phyloP scores from a whole-genome alignment of 495 filamentous ascomycete genomes.

The Glonium stellatum region DNA sequence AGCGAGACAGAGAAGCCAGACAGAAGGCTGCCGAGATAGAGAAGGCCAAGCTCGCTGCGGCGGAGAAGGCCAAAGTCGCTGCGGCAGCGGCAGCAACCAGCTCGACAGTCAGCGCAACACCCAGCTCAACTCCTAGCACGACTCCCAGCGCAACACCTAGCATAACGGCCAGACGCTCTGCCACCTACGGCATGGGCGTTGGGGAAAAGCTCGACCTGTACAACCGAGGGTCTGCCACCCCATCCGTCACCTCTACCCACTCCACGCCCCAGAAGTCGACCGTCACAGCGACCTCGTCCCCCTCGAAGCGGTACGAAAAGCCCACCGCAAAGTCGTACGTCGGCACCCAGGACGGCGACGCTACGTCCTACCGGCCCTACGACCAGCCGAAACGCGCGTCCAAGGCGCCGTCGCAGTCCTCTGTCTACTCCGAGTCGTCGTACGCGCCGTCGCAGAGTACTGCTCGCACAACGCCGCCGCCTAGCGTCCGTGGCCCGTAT shows the following conservation, averaged over 20 bases:
- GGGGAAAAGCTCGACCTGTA: constrained; percentile 29
- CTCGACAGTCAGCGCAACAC: not conserved
- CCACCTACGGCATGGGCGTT: constrained; percentile 28
- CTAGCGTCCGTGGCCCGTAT: constrained; percentile 67
- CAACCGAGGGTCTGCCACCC: constrained; percentile 29
- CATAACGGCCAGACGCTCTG: constrained; percentile 29
- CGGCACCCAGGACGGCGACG: constrained; percentile 54
- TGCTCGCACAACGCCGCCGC: constrained; percentile 77
- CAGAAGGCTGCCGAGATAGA: constrained; percentile 20
- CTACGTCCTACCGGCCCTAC: constrained; percentile 78
- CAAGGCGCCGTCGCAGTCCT: constrained; percentile 45
- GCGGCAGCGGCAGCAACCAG: too few species aligned
- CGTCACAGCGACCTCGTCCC: constrained; percentile 34
- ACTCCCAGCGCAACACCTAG: constrained; percentile 11
- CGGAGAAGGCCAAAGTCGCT: not conserved
- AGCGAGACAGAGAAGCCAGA: constrained; percentile 20
- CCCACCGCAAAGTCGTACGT: constrained; percentile 58
- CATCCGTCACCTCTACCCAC: constrained; percentile 34
- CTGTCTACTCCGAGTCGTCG: constrained; percentile 74
- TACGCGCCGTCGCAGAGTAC: constrained; percentile 77
- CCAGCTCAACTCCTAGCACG: constrained; percentile 27
- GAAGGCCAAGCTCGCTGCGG: not conserved
- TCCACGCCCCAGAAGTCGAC: constrained; percentile 23
- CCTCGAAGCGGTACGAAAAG: constrained; percentile 52
- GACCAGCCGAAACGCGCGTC: constrained; percentile 57